Evolutionary conservation across 495 filamentous ascomycete species (phyloP).

Genomic region (Penicillium angulare): DNA sequence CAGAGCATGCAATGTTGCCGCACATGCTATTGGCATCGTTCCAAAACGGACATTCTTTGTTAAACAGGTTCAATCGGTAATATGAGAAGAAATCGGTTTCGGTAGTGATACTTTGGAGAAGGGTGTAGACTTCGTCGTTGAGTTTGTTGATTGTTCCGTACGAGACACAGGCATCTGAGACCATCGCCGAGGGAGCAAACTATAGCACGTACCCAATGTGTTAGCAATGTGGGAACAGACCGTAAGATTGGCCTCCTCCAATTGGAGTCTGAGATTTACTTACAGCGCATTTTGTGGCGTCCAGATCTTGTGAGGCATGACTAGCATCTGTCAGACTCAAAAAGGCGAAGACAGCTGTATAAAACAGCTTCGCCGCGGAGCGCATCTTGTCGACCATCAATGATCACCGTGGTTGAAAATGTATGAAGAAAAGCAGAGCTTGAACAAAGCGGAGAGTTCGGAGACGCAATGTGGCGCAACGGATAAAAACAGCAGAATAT

Average conservation of each 20-base stretch:
- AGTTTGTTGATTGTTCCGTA: conserved; percentile 63
- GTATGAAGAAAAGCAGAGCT: neutral
- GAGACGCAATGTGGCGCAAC: conserved; percentile 1
- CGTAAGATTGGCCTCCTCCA: neutral
- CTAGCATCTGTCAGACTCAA: conserved; percentile 51
- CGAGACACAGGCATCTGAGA: conserved; percentile 89
- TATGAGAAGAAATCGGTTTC: conserved; percentile 97
- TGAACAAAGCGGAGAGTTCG: neutral
- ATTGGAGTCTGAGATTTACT: conserved; percentile 25
- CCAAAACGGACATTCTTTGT: conserved; percentile 96
- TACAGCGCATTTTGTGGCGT: conserved; percentile 64
- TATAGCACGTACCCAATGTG: conserved; percentile 24
- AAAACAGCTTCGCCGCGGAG: conserved; percentile 66
- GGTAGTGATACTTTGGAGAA: conserved; percentile 75
- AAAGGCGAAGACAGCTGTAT: conserved; percentile 73
- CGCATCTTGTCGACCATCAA: conserved; percentile 51
- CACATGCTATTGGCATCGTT: conserved; percentile 90
- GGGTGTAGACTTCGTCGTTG: conserved; percentile 75
- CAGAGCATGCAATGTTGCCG: conserved; percentile 94
- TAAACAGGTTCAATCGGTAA: conserved; percentile 94
- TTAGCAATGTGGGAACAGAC: too few species aligned
- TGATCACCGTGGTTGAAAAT: neutral
- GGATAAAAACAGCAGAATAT: neutral
- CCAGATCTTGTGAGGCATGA: conserved; percentile 35
- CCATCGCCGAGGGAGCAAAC: conserved; percentile 61